phyloP scores from a whole-genome alignment of 2,329 filamentous ascomycete species.

The Niveomyces coronatus region DNA sequence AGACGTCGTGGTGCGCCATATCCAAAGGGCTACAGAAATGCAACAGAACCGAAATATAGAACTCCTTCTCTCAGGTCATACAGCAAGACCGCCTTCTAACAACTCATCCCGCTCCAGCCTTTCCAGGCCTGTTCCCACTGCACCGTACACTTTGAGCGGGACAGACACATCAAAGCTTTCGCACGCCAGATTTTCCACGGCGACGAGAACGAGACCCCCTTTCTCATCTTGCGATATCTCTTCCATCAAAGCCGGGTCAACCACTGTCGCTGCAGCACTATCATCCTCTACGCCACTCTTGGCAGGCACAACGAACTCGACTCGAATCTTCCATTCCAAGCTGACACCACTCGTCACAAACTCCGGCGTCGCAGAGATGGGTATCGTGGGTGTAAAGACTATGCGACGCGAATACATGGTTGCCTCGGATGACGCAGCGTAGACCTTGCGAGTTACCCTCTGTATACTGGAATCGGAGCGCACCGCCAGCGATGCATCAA shows the following conservation, averaged over 20 bases:
- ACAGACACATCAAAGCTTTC: conserved; percentile 89
- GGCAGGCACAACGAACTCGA: conserved; percentile 84
- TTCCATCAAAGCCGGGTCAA: conserved; percentile 53
- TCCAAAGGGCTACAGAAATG: too few species aligned
- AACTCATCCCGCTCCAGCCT: conserved; percentile 45
- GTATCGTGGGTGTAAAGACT: conserved; percentile 75
- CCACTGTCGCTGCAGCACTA: conserved; percentile 13
- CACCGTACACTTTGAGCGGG: conserved; percentile 70
- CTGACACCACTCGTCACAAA: conserved; percentile 85
- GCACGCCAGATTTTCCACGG: conserved; percentile 66
- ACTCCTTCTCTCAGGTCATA: too few species aligned
- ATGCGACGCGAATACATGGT: conserved; percentile 71
- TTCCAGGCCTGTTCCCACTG: conserved; percentile 46
- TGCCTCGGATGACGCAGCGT: conserved; percentile 70
- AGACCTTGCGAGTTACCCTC: conserved; percentile 72
- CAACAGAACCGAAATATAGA: too few species aligned
- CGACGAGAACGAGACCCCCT: conserved; percentile 62
- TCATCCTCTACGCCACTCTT: conserved; percentile 22
- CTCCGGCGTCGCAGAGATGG: conserved; percentile 73
- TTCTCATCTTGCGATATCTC: conserved; percentile 70
- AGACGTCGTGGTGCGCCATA: too few species aligned
- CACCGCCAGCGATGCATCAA: conserved; percentile 70
- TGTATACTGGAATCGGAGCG: conserved; percentile 78
- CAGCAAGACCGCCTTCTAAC: conserved; percentile 33
- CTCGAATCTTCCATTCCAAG: conserved; percentile 76